Evolutionary conservation across 2,329 filamentous ascomycete genomes (phyloP).

Genomic region (Blastomyces emzantsi): DNA sequence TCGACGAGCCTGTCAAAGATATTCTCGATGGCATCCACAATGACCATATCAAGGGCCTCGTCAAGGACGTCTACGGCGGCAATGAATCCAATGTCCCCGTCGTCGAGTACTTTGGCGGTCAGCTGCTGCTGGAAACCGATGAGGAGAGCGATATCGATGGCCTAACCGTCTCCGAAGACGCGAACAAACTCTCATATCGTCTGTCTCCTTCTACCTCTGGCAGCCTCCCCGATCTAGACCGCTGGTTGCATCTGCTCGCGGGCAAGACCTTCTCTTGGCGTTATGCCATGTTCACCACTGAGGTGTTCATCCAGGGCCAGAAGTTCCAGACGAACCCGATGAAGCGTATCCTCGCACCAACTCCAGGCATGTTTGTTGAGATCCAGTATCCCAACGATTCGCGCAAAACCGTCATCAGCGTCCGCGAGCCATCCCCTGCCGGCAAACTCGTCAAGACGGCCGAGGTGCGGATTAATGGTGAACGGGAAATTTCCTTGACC

Average conservation of each 20-base stretch:
- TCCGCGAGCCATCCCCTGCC: conserved; percentile 77
- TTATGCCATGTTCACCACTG: conserved; percentile 85
- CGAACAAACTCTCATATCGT: conserved; percentile 73
- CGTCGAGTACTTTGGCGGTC: conserved; percentile 92
- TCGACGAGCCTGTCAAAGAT: conserved; percentile 90
- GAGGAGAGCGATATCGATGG: conserved; percentile 74
- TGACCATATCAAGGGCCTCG: conserved; percentile 71
- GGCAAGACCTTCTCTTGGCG: conserved; percentile 84
- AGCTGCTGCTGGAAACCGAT: conserved; percentile 59
- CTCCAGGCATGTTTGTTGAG: conserved; percentile 80
- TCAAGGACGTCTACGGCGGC: conserved; percentile 68
- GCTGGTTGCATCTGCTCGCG: conserved; percentile 82
- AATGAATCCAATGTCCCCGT: conserved; percentile 67
- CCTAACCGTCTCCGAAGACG: conserved; percentile 70
- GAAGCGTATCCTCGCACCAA: conserved; percentile 79
- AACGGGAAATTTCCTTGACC: conserved; percentile 76
- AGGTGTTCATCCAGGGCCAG: conserved; percentile 89
- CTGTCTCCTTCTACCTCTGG: conserved; percentile 66
- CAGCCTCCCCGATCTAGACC: conserved; percentile 66
- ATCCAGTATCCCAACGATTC: conserved; percentile 74
- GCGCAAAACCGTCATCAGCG: conserved; percentile 70
- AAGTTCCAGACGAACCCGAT: conserved; percentile 97
- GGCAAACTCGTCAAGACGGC: conserved; percentile 84
- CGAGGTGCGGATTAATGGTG: conserved; percentile 65
- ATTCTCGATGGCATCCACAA: conserved; percentile 89